A percentile compares a stretch with the other conserved stretches of the same genome.
These are phyloP conservation scores for Paramecium sexaurelia DNA, from an alignment of 73 alveolate species.

Conservation along the genomic window DNA sequence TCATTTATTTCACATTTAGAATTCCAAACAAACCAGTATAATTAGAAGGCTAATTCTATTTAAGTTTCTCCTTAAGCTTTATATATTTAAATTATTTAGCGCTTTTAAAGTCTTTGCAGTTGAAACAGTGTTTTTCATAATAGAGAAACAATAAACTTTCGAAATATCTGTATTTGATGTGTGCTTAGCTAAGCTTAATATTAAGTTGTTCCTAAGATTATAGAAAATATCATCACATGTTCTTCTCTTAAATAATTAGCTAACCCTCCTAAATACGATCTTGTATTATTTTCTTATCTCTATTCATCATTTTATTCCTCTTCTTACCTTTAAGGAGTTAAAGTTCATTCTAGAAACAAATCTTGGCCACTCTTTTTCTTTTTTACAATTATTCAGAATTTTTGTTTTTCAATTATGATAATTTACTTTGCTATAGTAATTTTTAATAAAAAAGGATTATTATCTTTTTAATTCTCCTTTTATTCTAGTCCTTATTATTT, in stretches of 20 bases:
- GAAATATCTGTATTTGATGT: conserved; percentile 79
- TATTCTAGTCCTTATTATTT: too few relatives aligned
- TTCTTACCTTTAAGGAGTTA: conserved; percentile 24
- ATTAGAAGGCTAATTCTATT: conserved; percentile 67
- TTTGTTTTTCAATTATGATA: too few relatives aligned
- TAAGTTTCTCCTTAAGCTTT: conserved; percentile 71
- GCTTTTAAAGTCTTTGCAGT: conserved; percentile 94
- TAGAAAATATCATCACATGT: conserved; percentile 86
- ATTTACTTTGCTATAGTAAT: too few relatives aligned
- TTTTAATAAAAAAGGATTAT: too few relatives aligned
- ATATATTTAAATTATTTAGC: conserved; percentile 84
- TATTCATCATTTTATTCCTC: conserved; percentile 52
- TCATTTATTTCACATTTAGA: conserved; percentile 32
- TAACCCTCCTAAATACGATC: conserved; percentile 89
- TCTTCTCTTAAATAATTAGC: conserved; percentile 85
- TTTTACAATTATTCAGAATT: conserved; percentile 2
- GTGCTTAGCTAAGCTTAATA: conserved; percentile 85
- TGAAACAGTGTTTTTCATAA: conserved; percentile 82
- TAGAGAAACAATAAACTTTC: conserved; percentile 92
- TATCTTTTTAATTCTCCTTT: too few relatives aligned
- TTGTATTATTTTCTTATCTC: conserved; percentile 76
- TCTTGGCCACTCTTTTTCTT: conserved; percentile 24
- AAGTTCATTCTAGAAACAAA: conserved; percentile 42
- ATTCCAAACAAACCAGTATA: conserved; percentile 63
- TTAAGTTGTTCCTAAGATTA: conserved; percentile 92